Conservation (phyloP, 805 yeast genomes). For the Saturnispora halmiae region DNA sequence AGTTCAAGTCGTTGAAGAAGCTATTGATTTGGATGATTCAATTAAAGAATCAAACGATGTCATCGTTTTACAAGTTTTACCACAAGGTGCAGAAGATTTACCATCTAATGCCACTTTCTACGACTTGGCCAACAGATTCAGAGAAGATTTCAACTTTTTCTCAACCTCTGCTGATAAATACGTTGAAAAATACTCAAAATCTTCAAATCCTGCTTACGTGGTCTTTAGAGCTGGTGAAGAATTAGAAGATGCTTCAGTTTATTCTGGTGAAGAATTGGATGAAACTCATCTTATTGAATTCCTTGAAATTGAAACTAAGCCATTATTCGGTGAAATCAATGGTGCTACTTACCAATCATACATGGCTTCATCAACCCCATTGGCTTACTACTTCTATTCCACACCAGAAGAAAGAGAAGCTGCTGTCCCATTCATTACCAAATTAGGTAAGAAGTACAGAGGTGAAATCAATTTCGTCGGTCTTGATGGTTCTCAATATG, state of each 20-base stretch:
- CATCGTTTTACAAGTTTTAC: conserved; percentile 47
- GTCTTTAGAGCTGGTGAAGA: conserved; percentile 39
- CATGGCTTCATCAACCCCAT: conserved; percentile 63
- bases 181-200: conserved; percentile 28
- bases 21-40: conserved; percentile 42
- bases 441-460: conserved; percentile 64
- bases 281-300: conserved; percentile 37
- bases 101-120: conserved; percentile 48
- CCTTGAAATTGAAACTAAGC: conserved; percentile 57
- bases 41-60: conserved; percentile 38
- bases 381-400: conserved; percentile 82
- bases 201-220: conserved; percentile 33
- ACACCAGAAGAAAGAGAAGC: conserved; percentile 55
- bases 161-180: conserved; percentile 33
- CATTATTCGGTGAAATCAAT: conserved; percentile 79
- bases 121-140: conserved; percentile 50
- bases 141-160: conserved; percentile 58
- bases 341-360: conserved; percentile 71
- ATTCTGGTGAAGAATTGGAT: conserved; percentile 29
- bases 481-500: conserved; percentile 70
- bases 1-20: conserved; percentile 41
- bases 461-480: conserved; percentile 84
- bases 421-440: conserved; percentile 42
- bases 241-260: conserved; percentile 41
- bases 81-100: conserved; percentile 25